A percentile compares a stretch with the other conserved stretches of the same genome.
Conservation (phyloP, 495 filamentous ascomycete species). For the Bombardia bombarda region DNA sequence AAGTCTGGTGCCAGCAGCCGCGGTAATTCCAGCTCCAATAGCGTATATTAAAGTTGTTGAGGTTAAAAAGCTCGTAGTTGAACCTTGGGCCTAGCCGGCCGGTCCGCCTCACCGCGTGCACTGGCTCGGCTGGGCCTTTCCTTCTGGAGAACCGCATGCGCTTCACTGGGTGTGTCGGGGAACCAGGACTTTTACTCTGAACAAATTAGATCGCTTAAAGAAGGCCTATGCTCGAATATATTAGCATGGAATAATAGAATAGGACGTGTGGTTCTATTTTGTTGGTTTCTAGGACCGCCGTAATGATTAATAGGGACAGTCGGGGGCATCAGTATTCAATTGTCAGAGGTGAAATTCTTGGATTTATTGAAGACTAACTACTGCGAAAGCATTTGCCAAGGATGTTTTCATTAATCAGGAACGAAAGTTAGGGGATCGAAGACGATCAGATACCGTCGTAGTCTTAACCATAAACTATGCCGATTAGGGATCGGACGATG, state of each 20-base stretch:
- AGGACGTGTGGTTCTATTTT: slow-evolving; percentile 44
- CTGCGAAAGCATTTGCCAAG: slow-evolving; percentile 58
- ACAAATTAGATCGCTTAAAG: slow-evolving; percentile 70
- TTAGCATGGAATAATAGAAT: slow-evolving; percentile 72
- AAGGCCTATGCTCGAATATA: slow-evolving; percentile 66
- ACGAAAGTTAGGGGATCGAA: slow-evolving; percentile 71
- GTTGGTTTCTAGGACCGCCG: background rate
- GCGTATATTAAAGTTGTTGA: slow-evolving; percentile 33
- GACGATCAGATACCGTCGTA: slow-evolving; percentile 70
- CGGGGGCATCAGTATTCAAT: slow-evolving; percentile 38
- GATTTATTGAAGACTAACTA: slow-evolving; percentile 54
- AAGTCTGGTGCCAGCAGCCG: slow-evolving; percentile 37
- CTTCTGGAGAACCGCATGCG: slow-evolving; percentile 57
- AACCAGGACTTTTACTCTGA: slow-evolving; percentile 65
- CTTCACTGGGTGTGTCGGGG: slow-evolving; percentile 55
- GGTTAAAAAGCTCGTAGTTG: slow-evolving; percentile 30
- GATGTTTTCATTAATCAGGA: slow-evolving; percentile 72
- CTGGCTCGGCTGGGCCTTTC: slow-evolving; percentile 55
- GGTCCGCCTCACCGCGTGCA: slow-evolving; percentile 58
- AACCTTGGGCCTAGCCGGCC: slow-evolving; percentile 39
- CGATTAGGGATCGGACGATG: slow-evolving; percentile 64
- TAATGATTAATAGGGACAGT: background rate
- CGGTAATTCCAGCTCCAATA: slow-evolving; percentile 30
- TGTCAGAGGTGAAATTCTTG: slow-evolving; percentile 70
- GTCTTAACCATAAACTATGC: slow-evolving; percentile 72